Evolutionary conservation across 2,329 filamentous ascomycete genomes (phyloP), one percentile per base, ranked within the genome.

Genomic region (Colletotrichum paranaense): DNA sequence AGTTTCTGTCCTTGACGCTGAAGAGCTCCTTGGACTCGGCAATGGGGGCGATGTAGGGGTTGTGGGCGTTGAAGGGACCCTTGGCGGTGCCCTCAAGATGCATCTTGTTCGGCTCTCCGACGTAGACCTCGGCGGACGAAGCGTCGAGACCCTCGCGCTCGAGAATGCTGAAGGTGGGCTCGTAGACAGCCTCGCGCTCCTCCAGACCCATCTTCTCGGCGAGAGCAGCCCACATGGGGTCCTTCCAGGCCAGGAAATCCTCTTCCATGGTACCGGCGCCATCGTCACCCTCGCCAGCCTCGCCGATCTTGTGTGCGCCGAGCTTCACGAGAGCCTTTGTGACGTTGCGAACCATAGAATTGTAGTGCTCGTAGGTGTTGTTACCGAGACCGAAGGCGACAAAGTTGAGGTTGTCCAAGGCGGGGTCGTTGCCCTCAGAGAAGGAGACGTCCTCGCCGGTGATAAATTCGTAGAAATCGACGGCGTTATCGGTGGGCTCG

Each of bases 361-460:
- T 99, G 89, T 98, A 99, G 88, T 99, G 97, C 82, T 99, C 97
- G 82, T 99, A 99, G 32, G 97, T 98, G 88, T 98, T 99, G 88
- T 99, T 99, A 77, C 97, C 97, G 52, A 99, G 91, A 80, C 97
- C 97, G 79, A 99, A 99, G 70, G 95, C 90, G 80, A 99, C 95
- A 81, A 95, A 99, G 83, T 95, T 96, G 81, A 99, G 90, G 79
- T 94, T 95, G 64, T 86, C 88, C 67, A 99, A 90, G 62, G 96
- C 90, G 75, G 92, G 89, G 26, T 96, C 93, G 58, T 84, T 85
- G 78, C 92, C 90, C 80, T 95, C 91, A 77, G 93, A 94, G 85
- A 98, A 98, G 77, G 90, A 86, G 70, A 93, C 88, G 69, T 97
- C 94, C 22, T 98, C 95, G 76, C 90, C 90, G 62, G 90, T 94